Percentiles rank a stretch among this genome's conserved stretches.
These are phyloP conservation scores for Arachnopeziza araneosa DNA, from an alignment of 2,329 filamentous ascomycete genomes.

Conservation along the genomic window DNA sequence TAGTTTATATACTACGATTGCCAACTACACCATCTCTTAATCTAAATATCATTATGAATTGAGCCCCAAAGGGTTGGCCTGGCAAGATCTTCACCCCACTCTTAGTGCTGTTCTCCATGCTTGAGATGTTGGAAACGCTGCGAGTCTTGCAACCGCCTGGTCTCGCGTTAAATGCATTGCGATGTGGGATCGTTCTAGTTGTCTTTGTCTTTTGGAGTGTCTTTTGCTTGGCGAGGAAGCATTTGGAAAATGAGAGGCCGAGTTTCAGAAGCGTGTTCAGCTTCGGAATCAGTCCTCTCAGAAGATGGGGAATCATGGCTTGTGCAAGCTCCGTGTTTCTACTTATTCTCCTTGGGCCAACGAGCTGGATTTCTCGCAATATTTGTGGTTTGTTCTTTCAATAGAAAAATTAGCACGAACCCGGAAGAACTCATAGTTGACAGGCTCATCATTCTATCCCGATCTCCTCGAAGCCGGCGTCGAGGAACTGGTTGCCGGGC, in stretches of 20 bases:
- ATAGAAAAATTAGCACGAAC: background rate
- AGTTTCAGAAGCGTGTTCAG: background rate
- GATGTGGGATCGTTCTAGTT: background rate
- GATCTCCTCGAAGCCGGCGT: slow-evolving; percentile 44
- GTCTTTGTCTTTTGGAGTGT: background rate
- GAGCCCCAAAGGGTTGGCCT: background rate
- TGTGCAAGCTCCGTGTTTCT: background rate
- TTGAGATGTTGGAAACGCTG: background rate
- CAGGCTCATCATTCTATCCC: slow-evolving; percentile 20
- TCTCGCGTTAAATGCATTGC: background rate
- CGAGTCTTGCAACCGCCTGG: background rate
- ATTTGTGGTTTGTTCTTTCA: background rate
- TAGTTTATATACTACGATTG: too few species aligned
- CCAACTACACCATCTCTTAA: too few species aligned
- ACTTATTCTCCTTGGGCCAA: background rate
- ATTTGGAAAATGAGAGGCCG: background rate
- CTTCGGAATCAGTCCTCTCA: background rate
- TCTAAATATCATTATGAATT: background rate
- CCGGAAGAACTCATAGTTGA: background rate
- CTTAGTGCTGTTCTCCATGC: too few species aligned
- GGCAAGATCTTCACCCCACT: background rate
- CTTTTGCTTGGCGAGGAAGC: slow-evolving; percentile 4
- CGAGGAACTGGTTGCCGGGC: slow-evolving; percentile 44
- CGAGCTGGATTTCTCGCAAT: background rate
- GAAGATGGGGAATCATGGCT: background rate